Evolutionary conservation across 345 rosid species (phyloP).

Genomic region (Eutrema japonicum): DNA sequence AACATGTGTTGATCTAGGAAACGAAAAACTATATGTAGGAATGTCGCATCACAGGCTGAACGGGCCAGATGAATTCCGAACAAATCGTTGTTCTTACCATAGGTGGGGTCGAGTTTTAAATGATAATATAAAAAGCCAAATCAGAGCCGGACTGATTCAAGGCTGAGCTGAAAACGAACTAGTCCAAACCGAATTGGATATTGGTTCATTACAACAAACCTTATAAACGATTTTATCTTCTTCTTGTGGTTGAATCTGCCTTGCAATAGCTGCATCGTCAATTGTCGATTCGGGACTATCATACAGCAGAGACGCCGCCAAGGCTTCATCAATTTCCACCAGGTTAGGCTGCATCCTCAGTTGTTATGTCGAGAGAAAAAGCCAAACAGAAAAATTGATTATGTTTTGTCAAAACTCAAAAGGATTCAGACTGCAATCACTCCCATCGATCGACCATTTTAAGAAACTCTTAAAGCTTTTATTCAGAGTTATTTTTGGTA

Average conservation of each 20-base stretch:
- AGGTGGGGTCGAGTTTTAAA: too few species aligned
- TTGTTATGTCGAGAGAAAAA: conserved; percentile 1
- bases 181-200: not conserved
- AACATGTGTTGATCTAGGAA: too few species aligned
- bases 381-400: not conserved
- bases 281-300: not conserved
- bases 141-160: not conserved
- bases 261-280: conserved; percentile 9
- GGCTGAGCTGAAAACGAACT: not conserved
- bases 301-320: conserved; percentile 21
- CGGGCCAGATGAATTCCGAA: too few species aligned
- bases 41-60: too few species aligned
- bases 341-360: conserved; percentile 1
- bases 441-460: too few species aligned
- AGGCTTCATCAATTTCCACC: conserved; percentile 19
- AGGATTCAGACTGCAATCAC: too few species aligned
- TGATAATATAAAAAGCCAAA: not conserved
- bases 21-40: too few species aligned
- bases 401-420: conserved; percentile 6
- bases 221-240: conserved; percentile 22
- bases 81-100: too few species aligned
- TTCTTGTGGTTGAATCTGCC: conserved; percentile 7
- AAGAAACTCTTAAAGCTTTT: too few species aligned
- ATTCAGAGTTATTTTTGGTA: too few species aligned
- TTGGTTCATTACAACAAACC: not conserved